phyloP scores from a whole-genome alignment of 106 monocot genomes.

The Narthecium ossifragum region DNA sequence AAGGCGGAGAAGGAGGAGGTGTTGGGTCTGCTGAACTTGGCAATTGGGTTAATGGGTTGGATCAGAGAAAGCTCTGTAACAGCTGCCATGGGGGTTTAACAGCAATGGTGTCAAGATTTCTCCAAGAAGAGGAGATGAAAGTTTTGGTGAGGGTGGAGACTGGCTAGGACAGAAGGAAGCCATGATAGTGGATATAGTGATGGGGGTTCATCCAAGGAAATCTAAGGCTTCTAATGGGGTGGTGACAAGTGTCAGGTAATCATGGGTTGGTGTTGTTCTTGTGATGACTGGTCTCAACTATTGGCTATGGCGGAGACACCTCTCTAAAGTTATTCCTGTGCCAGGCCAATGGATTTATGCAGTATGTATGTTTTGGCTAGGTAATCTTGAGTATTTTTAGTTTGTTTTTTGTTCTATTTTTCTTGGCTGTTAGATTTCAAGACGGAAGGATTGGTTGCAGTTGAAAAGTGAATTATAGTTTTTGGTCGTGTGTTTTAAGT shows the following conservation, averaged over 20 bases:
- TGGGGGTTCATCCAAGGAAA: constrained; percentile 34
- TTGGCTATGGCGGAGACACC: background rate
- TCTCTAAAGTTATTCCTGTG: too few species aligned
- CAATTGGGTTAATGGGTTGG: constrained; percentile 34
- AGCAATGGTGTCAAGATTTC: background rate
- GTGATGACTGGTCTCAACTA: background rate
- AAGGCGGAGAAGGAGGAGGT: constrained; percentile 12
- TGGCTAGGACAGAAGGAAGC: too few species aligned
- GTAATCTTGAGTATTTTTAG: too few species aligned
- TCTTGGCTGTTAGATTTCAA: too few species aligned
- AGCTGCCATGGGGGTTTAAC: constrained; percentile 22
- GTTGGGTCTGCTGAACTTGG: constrained; percentile 13
- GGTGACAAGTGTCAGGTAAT: constrained; percentile 34
- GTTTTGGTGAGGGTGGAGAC: background rate
- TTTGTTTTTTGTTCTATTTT: too few species aligned
- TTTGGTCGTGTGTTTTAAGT: too few species aligned
- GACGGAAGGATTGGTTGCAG: too few species aligned
- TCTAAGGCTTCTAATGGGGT: constrained; percentile 36
- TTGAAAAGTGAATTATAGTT: too few species aligned
- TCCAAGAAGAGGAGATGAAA: too few species aligned
- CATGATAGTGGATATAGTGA: constrained; percentile 9
- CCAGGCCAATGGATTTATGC: too few species aligned
- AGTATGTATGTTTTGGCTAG: too few species aligned
- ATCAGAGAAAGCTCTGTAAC: constrained; percentile 50
- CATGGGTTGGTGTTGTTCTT: too few species aligned